phyloP scores from a whole-genome alignment of 106 monocot genomes.

The Vanilla planifolia region DNA sequence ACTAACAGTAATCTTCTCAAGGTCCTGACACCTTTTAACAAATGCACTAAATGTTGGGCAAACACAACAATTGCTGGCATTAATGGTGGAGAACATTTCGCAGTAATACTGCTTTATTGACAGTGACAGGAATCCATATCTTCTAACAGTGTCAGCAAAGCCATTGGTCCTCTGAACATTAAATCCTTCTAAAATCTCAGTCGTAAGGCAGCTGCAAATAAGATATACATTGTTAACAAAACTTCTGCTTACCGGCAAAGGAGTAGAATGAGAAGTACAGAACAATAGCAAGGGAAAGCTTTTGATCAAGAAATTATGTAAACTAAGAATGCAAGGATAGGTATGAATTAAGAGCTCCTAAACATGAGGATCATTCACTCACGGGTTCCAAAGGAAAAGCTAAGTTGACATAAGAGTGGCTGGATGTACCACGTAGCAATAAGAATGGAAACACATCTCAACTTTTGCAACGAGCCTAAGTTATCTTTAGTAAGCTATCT shows the following conservation, averaged over 20 bases:
- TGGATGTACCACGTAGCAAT: too few relatives aligned
- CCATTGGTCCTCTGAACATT: slow-evolving; percentile 87
- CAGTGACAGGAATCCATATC: slow-evolving; percentile 76
- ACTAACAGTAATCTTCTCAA: slow-evolving; percentile 64
- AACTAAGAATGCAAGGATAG: not conserved
- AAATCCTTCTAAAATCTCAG: slow-evolving; percentile 97
- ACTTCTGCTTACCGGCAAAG: not conserved
- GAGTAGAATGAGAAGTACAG: not conserved
- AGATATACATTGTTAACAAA: not conserved
- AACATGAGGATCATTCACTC: not conserved
- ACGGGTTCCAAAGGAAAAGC: too few relatives aligned
- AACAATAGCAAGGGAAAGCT: not conserved
- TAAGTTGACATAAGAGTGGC: too few relatives aligned
- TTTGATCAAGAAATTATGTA: not conserved
- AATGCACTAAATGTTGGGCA: slow-evolving; percentile 70
- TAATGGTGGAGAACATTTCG: slow-evolving; percentile 22
- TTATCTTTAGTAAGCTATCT: too few relatives aligned
- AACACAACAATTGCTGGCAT: slow-evolving; percentile 7
- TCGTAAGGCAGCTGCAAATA: slow-evolving; percentile 84
- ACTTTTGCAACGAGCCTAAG: too few relatives aligned
- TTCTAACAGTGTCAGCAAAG: slow-evolving; percentile 71
- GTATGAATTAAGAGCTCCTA: not conserved
- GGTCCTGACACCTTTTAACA: slow-evolving; percentile 71
- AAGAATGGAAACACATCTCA: too few relatives aligned
- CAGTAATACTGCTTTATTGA: slow-evolving; percentile 69